These are phyloP conservation scores for Agrocybe pediades DNA, from an alignment of 768 basidiomycete species.

Conservation along the genomic window DNA sequence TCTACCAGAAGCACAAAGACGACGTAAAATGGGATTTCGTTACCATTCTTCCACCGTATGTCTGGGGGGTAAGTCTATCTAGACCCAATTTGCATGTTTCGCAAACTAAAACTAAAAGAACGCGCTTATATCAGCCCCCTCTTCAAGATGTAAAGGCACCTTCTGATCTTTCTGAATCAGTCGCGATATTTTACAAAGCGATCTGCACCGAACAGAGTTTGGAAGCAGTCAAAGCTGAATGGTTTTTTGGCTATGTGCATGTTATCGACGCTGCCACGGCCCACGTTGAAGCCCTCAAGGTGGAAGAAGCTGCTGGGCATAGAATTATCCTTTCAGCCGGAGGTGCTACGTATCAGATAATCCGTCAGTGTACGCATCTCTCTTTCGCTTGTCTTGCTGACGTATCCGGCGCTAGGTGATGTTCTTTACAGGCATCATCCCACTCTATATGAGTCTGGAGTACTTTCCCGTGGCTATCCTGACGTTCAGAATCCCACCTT, in stretches of 20 bases:
- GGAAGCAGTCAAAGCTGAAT: slow-evolving; percentile 14
- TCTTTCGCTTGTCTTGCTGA: background rate
- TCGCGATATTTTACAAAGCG: slow-evolving; percentile 21
- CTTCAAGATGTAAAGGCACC: slow-evolving; percentile 36
- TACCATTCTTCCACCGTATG: slow-evolving; percentile 49
- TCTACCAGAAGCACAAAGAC: slow-evolving; percentile 42
- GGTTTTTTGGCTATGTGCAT: slow-evolving; percentile 39
- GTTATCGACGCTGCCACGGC: slow-evolving; percentile 58
- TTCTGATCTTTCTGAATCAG: background rate
- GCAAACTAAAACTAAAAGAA: background rate
- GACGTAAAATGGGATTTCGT: slow-evolving; percentile 51
- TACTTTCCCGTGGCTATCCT: background rate
- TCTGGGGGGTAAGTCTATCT: background rate
- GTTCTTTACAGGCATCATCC: background rate
- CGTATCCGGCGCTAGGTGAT: background rate
- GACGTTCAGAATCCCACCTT: background rate
- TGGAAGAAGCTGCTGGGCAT: slow-evolving; percentile 52
- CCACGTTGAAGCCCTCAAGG: slow-evolving; percentile 52
- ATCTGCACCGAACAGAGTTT: slow-evolving; percentile 18
- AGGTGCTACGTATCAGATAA: slow-evolving; percentile 1
- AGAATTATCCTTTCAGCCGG: slow-evolving; percentile 51
- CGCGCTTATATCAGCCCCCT: slow-evolving; percentile 34
- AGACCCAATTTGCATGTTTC: background rate
- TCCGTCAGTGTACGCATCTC: background rate
- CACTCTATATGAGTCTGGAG: background rate